phyloP scores from a whole-genome alignment of 768 basidiomycete species.

The Termitomyces heimii region DNA sequence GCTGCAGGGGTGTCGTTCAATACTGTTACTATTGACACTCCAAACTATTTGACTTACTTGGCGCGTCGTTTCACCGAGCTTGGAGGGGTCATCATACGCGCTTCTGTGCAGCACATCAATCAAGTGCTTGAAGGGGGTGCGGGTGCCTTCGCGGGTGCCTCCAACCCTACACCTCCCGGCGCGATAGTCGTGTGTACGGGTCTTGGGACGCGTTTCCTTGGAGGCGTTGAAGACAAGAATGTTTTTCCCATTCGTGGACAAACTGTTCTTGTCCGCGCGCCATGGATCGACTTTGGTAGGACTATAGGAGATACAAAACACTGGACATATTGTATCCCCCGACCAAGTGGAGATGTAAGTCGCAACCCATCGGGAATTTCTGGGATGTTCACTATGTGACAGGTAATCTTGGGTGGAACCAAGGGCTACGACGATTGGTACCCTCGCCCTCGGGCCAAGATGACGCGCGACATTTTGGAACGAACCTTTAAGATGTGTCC shows the following conservation, averaged over 20 bases:
- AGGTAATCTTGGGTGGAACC: conserved; percentile 61
- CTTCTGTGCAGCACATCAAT: conserved; percentile 58
- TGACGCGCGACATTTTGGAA: conserved; percentile 51
- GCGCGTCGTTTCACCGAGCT: conserved; percentile 51
- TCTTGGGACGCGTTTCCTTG: conserved; percentile 65
- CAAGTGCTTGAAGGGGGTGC: conserved; percentile 64
- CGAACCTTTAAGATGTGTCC: conserved; percentile 46
- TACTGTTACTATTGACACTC: conserved; percentile 66
- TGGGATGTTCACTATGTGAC: background rate
- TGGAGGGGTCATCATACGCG: conserved; percentile 61
- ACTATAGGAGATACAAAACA: conserved; percentile 36
- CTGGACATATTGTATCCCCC: conserved; percentile 61
- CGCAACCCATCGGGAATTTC: background rate
- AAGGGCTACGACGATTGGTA: conserved; percentile 62
- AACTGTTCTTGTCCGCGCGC: conserved; percentile 69
- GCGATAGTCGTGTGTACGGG: conserved; percentile 71
- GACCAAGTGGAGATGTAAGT: conserved; percentile 49
- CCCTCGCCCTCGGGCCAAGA: conserved; percentile 58
- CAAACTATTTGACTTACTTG: conserved; percentile 69
- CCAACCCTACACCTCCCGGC: conserved; percentile 27
- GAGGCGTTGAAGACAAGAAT: conserved; percentile 74
- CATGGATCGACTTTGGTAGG: conserved; percentile 54
- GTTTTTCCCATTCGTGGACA: conserved; percentile 82
- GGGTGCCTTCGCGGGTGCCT: conserved; percentile 22
- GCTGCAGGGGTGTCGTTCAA: conserved; percentile 48